Percentiles rank a stretch among this genome's conserved stretches.
Evolutionary conservation across 1,139 yeast genomes (phyloP).

Genomic region (Blastobotrys illinoisensis): DNA sequence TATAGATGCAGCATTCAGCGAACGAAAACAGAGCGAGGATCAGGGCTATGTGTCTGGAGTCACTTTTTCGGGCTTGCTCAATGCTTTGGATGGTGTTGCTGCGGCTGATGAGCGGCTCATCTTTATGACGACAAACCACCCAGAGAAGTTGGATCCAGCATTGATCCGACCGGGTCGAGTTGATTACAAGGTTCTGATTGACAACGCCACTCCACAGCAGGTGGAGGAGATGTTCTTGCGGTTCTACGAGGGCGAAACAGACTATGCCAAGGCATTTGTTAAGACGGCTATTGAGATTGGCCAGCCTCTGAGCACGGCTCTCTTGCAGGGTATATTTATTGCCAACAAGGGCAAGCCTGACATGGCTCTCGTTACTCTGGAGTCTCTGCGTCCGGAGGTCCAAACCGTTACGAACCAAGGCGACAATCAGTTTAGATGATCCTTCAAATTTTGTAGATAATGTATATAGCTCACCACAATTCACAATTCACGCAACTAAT

Average conservation of each 20-base stretch:
- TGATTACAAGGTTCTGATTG: constrained; percentile 75
- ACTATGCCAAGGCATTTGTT: constrained; percentile 60
- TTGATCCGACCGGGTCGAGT: constrained; percentile 90
- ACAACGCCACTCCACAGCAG: constrained; percentile 80
- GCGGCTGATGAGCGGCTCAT: constrained; percentile 95
- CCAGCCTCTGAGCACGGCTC: constrained; percentile 81
- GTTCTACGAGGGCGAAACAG: constrained; percentile 66
- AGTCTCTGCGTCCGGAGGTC: constrained; percentile 8
- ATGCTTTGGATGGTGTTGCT: constrained; percentile 97
- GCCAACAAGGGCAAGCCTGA: constrained; percentile 82
- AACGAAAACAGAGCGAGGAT: constrained; percentile 72
- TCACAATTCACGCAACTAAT: constrained; percentile 1
- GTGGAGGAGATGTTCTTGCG: constrained; percentile 78
- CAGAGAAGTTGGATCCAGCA: constrained; percentile 76
- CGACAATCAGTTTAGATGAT: background rate
- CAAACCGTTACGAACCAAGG: background rate
- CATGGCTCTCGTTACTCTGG: constrained; percentile 64
- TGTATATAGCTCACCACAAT: background rate
- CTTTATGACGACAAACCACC: constrained; percentile 97
- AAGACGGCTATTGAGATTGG: constrained; percentile 44
- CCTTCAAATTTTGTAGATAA: background rate
- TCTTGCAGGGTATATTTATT: constrained; percentile 90
- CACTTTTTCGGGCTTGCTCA: constrained; percentile 87
- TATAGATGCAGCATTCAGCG: constrained; percentile 91
- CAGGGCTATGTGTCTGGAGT: constrained; percentile 71